Percentiles rank a stretch among this genome's conserved stretches.
Evolutionary conservation across 257 asterid species (phyloP).

Genomic region (Solanum sitiens): DNA sequence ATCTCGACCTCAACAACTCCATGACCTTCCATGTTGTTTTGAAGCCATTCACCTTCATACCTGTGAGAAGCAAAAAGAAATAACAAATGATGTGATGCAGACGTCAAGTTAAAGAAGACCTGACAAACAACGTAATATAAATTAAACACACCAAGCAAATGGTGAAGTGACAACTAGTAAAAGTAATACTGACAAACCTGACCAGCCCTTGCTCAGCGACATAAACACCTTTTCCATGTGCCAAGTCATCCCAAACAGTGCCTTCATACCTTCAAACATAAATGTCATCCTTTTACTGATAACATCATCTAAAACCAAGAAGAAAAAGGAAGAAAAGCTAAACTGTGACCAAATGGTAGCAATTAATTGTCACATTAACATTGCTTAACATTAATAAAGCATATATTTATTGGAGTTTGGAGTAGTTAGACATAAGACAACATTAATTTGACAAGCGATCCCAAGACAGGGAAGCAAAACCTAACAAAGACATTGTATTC

Average conservation of each 20-base stretch:
- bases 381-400: neutral
- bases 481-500: neutral
- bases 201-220: slow-evolving; percentile 83
- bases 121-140: neutral
- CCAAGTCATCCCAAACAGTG: slow-evolving; percentile 98
- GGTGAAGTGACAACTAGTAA: neutral
- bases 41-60: slow-evolving; percentile 99
- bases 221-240: slow-evolving; percentile 95
- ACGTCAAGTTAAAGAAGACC: neutral
- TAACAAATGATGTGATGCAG: neutral
- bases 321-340: neutral
- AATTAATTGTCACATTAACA: neutral
- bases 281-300: neutral
- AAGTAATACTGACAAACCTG: slow-evolving; percentile 40
- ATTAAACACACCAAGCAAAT: neutral
- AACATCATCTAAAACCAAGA: neutral
- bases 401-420: neutral
- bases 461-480: neutral
- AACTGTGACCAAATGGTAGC: neutral
- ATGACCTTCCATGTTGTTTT: slow-evolving; percentile 94
- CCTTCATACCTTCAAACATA: slow-evolving; percentile 75
- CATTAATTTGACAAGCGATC: neutral
- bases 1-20: slow-evolving; percentile 97
- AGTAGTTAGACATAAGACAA: neutral
- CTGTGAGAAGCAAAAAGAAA: slow-evolving; percentile 21